These are phyloP conservation scores for Oryza rufipogon DNA, from an alignment of 176 grass and related monocot species.

Conservation along the genomic window DNA sequence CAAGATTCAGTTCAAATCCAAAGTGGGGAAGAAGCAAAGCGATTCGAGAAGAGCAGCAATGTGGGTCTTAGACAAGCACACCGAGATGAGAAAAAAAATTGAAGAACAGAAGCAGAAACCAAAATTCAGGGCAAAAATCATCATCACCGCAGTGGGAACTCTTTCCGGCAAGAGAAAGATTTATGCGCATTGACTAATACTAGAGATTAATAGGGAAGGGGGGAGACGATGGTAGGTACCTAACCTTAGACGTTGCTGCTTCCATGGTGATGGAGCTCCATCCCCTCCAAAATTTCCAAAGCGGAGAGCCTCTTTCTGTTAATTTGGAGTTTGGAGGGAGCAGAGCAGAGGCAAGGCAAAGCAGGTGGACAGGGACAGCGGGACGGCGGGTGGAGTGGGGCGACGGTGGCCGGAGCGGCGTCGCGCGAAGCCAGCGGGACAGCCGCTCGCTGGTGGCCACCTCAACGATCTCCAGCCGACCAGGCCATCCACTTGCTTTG, in stretches of 20 bases:
- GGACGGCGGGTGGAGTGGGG: too few species aligned
- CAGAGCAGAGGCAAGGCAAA: too few species aligned
- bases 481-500: too few species aligned
- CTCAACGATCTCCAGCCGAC: too few species aligned
- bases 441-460: too few species aligned
- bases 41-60: not conserved
- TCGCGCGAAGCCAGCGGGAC: too few species aligned
- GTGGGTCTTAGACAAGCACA: not conserved
- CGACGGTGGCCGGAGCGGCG: too few species aligned
- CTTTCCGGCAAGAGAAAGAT: not conserved
- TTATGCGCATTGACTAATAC: not conserved
- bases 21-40: not conserved
- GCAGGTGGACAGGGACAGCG: not conserved
- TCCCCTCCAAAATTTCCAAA: not conserved
- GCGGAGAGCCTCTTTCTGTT: not conserved
- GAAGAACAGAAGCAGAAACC: not conserved
- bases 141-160: not conserved
- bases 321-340: not conserved
- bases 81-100: too few species aligned
- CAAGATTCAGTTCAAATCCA: not conserved
- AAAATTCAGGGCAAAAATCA: not conserved
- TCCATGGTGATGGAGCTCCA: slow-evolving; percentile 35
- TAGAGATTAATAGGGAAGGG: not conserved
- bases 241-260: not conserved
- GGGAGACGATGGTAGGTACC: slow-evolving; percentile 5